Percentiles rank a stretch among this genome's conserved stretches.
These are phyloP conservation scores for Fusarium virguliforme DNA, from an alignment of 2,329 filamentous ascomycete species.

Conservation along the genomic window DNA sequence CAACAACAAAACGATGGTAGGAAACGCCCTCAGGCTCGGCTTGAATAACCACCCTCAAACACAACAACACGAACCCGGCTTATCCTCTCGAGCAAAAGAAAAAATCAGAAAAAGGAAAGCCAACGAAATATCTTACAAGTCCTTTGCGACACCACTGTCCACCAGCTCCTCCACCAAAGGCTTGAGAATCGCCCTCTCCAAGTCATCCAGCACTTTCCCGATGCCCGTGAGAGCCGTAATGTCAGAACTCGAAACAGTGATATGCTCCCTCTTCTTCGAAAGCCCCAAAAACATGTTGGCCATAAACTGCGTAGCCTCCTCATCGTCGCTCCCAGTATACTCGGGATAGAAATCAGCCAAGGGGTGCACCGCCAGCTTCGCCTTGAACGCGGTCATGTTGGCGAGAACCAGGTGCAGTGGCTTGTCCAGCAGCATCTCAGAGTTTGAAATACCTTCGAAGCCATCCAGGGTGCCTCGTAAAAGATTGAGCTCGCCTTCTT, in stretches of 20 bases:
- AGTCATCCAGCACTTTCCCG: neutral
- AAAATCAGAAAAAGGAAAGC: neutral
- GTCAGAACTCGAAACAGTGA: neutral
- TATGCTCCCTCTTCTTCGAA: neutral
- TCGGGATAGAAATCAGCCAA: slow-evolving; percentile 1
- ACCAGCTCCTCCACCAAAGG: slow-evolving; percentile 1
- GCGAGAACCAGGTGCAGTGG: slow-evolving; percentile 5
- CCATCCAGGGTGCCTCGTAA: neutral
- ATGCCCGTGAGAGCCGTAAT: neutral
- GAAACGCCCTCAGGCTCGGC: too few relatives aligned
- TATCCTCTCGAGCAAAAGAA: too few relatives aligned
- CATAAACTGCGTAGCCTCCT: slow-evolving; percentile 8
- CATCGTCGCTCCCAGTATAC: neutral
- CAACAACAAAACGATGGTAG: too few relatives aligned
- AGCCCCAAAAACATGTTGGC: neutral
- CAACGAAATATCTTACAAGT: neutral
- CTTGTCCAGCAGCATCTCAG: neutral
- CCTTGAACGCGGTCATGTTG: slow-evolving; percentile 5
- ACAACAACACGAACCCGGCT: too few relatives aligned
- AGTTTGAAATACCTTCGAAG: slow-evolving; percentile 3
- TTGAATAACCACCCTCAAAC: too few relatives aligned
- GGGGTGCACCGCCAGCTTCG: neutral
- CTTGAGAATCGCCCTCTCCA: slow-evolving; percentile 3
- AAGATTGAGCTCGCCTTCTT: neutral
- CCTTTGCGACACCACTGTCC: neutral